Evolutionary conservation across 768 basidiomycete species (phyloP), one percentile per base, ranked within the genome.

Genomic region (Lactarius indigo): DNA sequence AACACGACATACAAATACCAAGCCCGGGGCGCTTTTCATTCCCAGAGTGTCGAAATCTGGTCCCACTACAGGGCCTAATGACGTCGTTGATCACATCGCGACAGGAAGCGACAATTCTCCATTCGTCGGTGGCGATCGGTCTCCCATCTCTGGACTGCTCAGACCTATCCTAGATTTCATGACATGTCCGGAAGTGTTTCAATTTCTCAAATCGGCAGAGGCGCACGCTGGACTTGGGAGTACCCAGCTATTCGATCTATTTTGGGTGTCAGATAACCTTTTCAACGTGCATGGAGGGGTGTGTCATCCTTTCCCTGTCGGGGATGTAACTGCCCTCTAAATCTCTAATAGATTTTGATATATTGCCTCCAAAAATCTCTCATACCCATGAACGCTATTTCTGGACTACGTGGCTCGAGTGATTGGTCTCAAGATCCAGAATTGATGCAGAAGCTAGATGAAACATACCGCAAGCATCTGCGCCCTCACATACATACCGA

Each of bases 221-320:
- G 31, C 8, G n/a, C 64, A 65, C 12, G 30, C 28, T 3, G 31
- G 52, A 4, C 59, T 66, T 39, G 33, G 41, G 20, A 65, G 18
- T 23, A 55, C 63, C 2, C 63, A 65, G 42, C 15, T 68, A 7
- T 68, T 47, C 41, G 63, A 68, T 23, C 41, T 65, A 23, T 47
- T 42, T 15, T 68, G 66, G 66, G 50, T 68, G 1, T 44, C 59
- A 23, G 41, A 68, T 17, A 68, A 68, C 31, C 31, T 68, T 13
- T 57, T 68, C 33, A 37, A 65, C 58, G 26, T 68, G 18, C 66
- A 68, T 47, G 66, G 66, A 41, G 66, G 66, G 58, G 66, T 60
- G 39, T 12, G 66, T 28, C 17, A 30, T 31, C 12, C 5, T 18
- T 12, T 28, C 13, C 9, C 6, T 3, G 37, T 37, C 26, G 26